A percentile compares a stretch with the other conserved stretches of the same genome.
phyloP scores from a whole-genome alignment of 2,329 filamentous ascomycete species.

The Atkinsonella hypoxylon region DNA sequence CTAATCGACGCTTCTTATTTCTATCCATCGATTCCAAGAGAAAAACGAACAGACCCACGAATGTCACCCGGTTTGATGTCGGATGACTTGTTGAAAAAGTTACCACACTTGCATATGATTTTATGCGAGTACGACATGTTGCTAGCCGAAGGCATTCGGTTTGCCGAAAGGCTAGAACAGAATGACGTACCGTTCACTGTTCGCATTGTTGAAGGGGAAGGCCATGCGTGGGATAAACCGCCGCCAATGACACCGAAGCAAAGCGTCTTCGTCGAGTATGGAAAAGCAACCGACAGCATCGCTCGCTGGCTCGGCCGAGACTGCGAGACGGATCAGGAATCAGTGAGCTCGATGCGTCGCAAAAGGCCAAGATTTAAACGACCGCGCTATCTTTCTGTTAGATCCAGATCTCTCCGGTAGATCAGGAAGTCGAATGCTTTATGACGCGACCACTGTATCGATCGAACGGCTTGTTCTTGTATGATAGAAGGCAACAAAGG shows the following conservation, averaged over 20 bases:
- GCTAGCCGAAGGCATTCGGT: slow-evolving; percentile 45
- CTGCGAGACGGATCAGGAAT: slow-evolving; percentile 25
- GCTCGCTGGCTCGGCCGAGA: slow-evolving; percentile 28
- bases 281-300: slow-evolving; percentile 28
- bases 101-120: slow-evolving; percentile 43
- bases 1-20: slow-evolving; percentile 53
- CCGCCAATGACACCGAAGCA: slow-evolving; percentile 31
- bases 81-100: slow-evolving; percentile 37
- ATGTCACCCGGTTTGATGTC: slow-evolving; percentile 47
- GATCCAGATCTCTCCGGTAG: slow-evolving; percentile 20
- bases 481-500: neutral
- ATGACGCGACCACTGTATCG: neutral
- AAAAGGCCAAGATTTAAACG: slow-evolving; percentile 21
- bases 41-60: slow-evolving; percentile 37
- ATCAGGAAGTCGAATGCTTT: neutral
- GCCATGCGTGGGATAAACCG: slow-evolving; percentile 38
- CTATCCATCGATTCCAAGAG: slow-evolving; percentile 34
- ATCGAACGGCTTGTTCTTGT: neutral
- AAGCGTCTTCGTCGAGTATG: slow-evolving; percentile 33
- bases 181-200: slow-evolving; percentile 22
- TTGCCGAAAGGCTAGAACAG: slow-evolving; percentile 43
- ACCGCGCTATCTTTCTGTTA: slow-evolving; percentile 19
- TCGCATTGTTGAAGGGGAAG: slow-evolving; percentile 33
- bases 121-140: slow-evolving; percentile 57
- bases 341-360: slow-evolving; percentile 21